A percentile compares a stretch with the other conserved stretches of the same genome.
These are phyloP conservation scores for Boletus rubroflammeus DNA, from an alignment of 768 basidiomycete species.

Conservation along the genomic window DNA sequence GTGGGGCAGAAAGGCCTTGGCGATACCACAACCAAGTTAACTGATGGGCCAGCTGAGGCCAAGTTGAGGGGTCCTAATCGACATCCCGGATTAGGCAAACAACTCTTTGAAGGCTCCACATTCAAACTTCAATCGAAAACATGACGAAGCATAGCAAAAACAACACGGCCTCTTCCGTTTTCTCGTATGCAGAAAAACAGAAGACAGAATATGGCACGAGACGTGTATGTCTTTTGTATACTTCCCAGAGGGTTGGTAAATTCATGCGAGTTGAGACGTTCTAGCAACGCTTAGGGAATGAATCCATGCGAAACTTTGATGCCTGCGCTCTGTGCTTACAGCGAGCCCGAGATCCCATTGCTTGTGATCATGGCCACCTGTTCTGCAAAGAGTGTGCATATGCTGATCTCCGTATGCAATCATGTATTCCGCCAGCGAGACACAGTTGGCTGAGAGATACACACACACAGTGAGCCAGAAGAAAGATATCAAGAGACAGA, in stretches of 20 bases:
- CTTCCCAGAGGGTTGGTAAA: background rate
- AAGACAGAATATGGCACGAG: constrained; percentile 79
- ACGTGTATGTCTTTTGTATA: constrained; percentile 42
- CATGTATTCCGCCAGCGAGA: constrained; percentile 1
- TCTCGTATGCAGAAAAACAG: constrained; percentile 87
- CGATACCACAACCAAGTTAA: too few species aligned
- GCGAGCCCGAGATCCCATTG: constrained; percentile 76
- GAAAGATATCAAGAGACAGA: constrained; percentile 90
- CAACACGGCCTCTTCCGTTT: constrained; percentile 84
- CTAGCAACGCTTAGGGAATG: constrained; percentile 58
- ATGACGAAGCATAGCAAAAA: constrained; percentile 93
- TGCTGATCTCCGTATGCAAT: constrained; percentile 67
- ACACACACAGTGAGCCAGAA: constrained; percentile 76
- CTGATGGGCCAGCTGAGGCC: too few species aligned
- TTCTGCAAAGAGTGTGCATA: constrained; percentile 97
- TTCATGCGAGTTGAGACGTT: constrained; percentile 5
- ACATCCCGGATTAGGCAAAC: background rate
- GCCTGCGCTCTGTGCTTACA: constrained; percentile 88
- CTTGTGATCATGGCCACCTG: constrained; percentile 82
- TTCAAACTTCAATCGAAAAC: too few species aligned
- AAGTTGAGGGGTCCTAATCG: too few species aligned
- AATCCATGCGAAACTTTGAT: constrained; percentile 90
- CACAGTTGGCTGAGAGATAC: constrained; percentile 6
- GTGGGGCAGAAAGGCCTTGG: background rate
- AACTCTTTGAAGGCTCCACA: background rate